These are phyloP conservation scores for Globisporangium paddicum DNA, from an alignment of 352 stramenopile genomes.

Conservation along the genomic window DNA sequence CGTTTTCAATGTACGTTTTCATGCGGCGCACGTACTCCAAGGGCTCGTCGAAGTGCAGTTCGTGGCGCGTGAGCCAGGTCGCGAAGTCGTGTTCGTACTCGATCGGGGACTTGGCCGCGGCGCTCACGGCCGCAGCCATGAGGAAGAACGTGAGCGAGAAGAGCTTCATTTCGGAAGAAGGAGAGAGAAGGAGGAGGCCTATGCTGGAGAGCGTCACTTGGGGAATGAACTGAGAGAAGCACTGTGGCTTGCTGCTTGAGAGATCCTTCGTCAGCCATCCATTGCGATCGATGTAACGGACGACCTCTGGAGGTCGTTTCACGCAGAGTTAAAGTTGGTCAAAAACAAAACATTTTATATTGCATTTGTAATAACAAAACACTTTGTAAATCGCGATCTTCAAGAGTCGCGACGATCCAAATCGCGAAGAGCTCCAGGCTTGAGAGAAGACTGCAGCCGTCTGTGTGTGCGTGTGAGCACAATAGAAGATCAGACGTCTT, in stretches of 20 bases:
- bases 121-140: background rate
- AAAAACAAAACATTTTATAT: background rate
- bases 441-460: no score
- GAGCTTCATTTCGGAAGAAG: constrained; percentile 3
- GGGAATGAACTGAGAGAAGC: background rate
- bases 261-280: background rate
- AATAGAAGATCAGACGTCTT: background rate
- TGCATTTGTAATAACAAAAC: background rate
- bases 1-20: constrained; percentile 23
- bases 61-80: constrained; percentile 13
- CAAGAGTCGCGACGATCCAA: no score
- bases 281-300: background rate
- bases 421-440: no score
- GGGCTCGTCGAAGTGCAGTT: constrained; percentile 12
- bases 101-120: background rate
- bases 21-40: constrained; percentile 20
- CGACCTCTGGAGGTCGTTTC: background rate
- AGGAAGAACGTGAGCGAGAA: constrained; percentile 14
- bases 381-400: no score
- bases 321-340: background rate
- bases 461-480: background rate
- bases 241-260: background rate
- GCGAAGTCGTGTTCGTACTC: constrained; percentile 26
- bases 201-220: background rate
- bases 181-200: background rate